Base-by-base conservation (phyloP, 2,329 filamentous ascomycete genomes). In the Calonectria pauciramosa region DNA sequence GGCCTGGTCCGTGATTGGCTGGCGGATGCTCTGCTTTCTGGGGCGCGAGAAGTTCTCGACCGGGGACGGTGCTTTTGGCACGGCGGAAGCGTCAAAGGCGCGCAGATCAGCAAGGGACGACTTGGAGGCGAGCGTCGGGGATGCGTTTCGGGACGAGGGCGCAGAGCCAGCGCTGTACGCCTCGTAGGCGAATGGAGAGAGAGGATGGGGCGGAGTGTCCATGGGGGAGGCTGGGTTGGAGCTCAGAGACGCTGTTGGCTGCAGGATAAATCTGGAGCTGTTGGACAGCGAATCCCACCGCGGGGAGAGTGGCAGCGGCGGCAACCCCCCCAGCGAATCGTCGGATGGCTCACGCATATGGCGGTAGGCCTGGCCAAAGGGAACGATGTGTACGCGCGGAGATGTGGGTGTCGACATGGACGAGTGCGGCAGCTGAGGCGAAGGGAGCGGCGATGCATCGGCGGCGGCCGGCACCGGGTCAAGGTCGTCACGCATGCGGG, bases 11-110 rank as follows among this genome's bases (percentile, higher is more conserved):
- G 82, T 78, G 56, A 83, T 81, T 67, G 85, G 81, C 75, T 88
- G 88, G 71, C 86, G 86, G 74, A 90, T 86, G 81, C 90, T 91
- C 49, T 86, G 84, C 75, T 90, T 90, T 72, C 90, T 86, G 52
- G 90, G 90, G 49, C 90, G 87, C n/a, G 90, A 92, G 81, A 92
- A 92, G 82, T 92, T 92, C 79, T 89, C 88, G 59, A 90, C 85
- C 59, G 82, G 80, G 76, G 84, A 82, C 52, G 90, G 85, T 60
- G 82, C 80, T 76, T 84, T 82, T 64, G 82, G 87, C 47, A 90
- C 84, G 60, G 82, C 80, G 77, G 85, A 83, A 68, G 80, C 82
- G 63, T 86, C 84, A 65, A 83, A 80, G 82, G 79, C 76, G 54
- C 86, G 82, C 73, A 84, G 76, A 70, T 86, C 84, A 56, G 80